Evolutionary conservation across 106 monocot genomes (phyloP).

Genomic region (Dactylorhiza incarnata): DNA sequence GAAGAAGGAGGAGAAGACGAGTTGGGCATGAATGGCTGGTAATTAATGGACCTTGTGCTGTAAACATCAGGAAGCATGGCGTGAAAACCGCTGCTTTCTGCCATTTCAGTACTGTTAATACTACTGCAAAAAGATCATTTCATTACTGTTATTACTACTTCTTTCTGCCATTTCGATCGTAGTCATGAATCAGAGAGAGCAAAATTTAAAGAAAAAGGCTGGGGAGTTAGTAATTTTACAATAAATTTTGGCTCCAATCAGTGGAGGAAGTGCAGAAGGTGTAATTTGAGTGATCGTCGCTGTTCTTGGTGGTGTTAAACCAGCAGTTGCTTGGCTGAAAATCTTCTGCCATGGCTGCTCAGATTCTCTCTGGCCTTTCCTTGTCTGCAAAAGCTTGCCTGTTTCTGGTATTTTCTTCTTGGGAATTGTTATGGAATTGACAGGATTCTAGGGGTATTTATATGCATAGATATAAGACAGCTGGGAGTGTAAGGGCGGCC

Average conservation of each 20-base stretch:
- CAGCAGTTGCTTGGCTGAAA: not conserved
- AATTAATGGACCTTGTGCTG: not conserved
- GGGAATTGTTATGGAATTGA: not conserved
- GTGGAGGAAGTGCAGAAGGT: not conserved
- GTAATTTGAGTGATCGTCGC: not conserved
- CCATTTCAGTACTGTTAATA: not conserved
- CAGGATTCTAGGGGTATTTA: not conserved
- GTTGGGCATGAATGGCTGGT: not conserved
- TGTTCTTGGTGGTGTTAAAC: not conserved
- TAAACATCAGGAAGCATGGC: not conserved
- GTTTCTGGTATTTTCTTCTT: not conserved
- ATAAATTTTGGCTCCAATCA: conserved; percentile 1
- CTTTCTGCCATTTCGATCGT: not conserved
- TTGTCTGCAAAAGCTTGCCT: not conserved
- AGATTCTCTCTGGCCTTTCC: not conserved
- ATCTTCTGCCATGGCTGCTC: conserved; percentile 4
- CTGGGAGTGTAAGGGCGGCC: not conserved
- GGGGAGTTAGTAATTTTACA: not conserved
- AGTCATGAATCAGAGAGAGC: not conserved
- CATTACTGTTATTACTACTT: not conserved
- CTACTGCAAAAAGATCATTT: not conserved
- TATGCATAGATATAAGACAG: not conserved
- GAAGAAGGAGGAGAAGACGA: not conserved
- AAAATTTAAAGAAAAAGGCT: not conserved
- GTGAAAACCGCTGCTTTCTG: too few relatives aligned